Percentiles rank a stretch among this genome's conserved stretches.
These are phyloP conservation scores for Coemansia guatemalensis DNA, from an alignment of 192 early-diverging fungal genomes.

Conservation along the genomic window DNA sequence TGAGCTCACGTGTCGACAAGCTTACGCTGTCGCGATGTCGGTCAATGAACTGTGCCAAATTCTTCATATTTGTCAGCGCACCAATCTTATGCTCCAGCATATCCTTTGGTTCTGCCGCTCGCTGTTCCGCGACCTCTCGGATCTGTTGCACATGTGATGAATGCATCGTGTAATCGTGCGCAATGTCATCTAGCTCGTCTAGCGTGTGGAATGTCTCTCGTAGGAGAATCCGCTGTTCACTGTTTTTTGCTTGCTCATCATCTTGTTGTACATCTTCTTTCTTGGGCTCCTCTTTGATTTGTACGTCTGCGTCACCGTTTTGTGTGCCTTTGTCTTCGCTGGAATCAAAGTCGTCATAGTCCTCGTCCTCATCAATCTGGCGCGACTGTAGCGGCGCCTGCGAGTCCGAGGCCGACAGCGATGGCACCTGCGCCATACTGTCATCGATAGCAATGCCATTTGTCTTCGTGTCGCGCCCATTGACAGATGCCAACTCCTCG, in stretches of 20 bases:
- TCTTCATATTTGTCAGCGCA: constrained; percentile 56
- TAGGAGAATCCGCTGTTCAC: background rate
- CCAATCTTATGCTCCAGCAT: constrained; percentile 50
- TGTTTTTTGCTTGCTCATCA: background rate
- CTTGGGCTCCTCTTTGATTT: background rate
- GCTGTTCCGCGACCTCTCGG: constrained; percentile 23
- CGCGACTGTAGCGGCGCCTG: constrained; percentile 19
- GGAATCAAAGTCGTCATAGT: constrained; percentile 49
- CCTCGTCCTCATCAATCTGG: constrained; percentile 45
- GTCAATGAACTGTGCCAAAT: constrained; percentile 74
- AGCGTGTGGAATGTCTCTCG: constrained; percentile 43
- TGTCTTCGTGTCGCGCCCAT: background rate
- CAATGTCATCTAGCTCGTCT: constrained; percentile 43
- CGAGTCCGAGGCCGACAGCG: background rate
- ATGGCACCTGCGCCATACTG: background rate
- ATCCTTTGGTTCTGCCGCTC: constrained; percentile 44
- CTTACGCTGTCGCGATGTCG: constrained; percentile 63
- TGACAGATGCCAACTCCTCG: constrained; percentile 2
- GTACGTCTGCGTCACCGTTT: background rate
- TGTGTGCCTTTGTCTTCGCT: background rate
- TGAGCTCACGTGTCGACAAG: constrained; percentile 69
- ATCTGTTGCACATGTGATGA: constrained; percentile 28
- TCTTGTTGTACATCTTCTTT: background rate
- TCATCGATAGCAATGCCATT: background rate
- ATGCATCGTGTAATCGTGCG: constrained; percentile 32